Conservation (phyloP, 345 rosid genomes). For the Eucalyptus melliodora region DNA sequence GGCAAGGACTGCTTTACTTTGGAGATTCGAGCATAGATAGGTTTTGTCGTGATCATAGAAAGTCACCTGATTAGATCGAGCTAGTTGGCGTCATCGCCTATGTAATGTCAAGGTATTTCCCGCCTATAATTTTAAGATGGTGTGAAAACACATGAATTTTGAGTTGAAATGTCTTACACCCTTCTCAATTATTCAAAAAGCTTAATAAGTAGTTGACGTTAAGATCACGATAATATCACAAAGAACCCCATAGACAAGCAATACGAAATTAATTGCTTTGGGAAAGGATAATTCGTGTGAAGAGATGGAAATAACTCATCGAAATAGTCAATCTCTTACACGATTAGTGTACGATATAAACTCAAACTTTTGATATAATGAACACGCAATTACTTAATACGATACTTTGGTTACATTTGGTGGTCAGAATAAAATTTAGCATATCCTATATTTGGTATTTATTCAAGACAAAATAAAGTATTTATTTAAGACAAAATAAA, state of each 20-base stretch:
- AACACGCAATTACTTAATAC: background rate
- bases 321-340: background rate
- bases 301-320: background rate
- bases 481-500: too few species aligned
- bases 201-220: background rate
- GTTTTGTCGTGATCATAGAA: background rate
- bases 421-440: rapidly evolving
- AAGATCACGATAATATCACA: background rate
- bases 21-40: background rate
- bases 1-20: background rate
- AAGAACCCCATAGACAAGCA: background rate
- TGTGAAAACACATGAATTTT: background rate
- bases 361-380: background rate
- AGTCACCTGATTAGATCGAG: background rate
- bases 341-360: background rate
- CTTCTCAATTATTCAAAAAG: background rate
- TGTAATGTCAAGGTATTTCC: background rate
- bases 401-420: background rate
- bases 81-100: background rate
- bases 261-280: background rate
- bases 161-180: background rate
- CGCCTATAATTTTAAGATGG: background rate
- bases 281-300: background rate
- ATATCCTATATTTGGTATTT: too few species aligned
- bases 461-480: too few species aligned